Evolutionary conservation across 805 yeast genomes (phyloP).

Genomic region (Yamadazyma nakazawae): DNA sequence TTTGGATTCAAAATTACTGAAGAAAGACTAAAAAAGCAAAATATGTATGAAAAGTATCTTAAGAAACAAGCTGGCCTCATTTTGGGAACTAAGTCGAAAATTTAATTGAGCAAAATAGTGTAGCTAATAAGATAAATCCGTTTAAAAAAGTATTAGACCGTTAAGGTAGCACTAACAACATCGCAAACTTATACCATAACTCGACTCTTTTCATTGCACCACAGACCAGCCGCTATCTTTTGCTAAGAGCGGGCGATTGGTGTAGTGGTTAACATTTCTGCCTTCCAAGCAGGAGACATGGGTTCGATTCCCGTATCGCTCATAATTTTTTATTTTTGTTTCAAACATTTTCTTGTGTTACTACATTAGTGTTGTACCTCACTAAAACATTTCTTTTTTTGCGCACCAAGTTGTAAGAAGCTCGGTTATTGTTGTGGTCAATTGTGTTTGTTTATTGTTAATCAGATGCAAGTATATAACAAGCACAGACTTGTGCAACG

Average conservation of each 20-base stretch:
- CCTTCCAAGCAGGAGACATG: conserved; percentile 93
- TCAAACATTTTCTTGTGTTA: not conserved
- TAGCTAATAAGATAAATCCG: not conserved
- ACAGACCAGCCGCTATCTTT: no score
- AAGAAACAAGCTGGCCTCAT: not conserved
- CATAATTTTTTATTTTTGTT: conserved; percentile 37
- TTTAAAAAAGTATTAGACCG: no score
- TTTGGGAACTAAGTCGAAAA: no score
- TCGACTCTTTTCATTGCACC: no score
- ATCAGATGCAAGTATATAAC: no score
- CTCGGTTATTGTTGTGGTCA: not conserved
- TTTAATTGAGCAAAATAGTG: not conserved
- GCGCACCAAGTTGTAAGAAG: not conserved
- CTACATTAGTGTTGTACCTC: not conserved
- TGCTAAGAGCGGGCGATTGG: conserved; percentile 60
- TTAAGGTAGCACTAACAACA: no score
- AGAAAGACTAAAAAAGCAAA: conserved; percentile 6
- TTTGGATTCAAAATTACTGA: conserved; percentile 7
- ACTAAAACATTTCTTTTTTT: conserved; percentile 1
- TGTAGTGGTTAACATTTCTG: conserved; percentile 88
- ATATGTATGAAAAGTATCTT: not conserved
- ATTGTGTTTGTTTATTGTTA: not conserved
- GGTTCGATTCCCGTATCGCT: conserved; percentile 92
- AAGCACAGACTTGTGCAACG: no score
- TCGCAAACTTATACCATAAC: no score